These are phyloP conservation scores for Thalassia testudinum DNA, from an alignment of 116 monocot species.

Conservation along the genomic window DNA sequence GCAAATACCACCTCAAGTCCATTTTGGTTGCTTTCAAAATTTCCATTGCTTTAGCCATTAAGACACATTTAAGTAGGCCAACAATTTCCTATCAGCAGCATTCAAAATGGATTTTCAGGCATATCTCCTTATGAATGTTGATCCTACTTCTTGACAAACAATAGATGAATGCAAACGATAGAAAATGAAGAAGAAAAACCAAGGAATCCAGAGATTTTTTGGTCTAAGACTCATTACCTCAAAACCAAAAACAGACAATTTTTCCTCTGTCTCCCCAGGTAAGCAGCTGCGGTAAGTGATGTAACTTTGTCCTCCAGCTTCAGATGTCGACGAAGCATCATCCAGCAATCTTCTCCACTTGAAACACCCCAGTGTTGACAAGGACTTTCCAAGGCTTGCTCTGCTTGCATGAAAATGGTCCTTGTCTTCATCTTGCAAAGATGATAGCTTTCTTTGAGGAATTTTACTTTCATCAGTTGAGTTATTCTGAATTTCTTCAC, in stretches of 20 bases:
- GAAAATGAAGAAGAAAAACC: too few relatives aligned
- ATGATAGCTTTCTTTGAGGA: conserved; percentile 25
- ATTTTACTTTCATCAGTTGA: conserved; percentile 22
- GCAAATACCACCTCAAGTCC: too few relatives aligned
- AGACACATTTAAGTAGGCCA: too few relatives aligned
- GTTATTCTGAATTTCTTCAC: conserved; percentile 34
- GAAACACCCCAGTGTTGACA: background rate
- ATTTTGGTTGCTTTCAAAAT: too few relatives aligned
- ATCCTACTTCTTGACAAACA: too few relatives aligned
- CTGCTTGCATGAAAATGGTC: background rate
- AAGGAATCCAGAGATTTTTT: too few relatives aligned
- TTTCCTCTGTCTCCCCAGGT: conserved; percentile 62
- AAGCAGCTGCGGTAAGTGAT: conserved; percentile 79
- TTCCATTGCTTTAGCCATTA: too few relatives aligned
- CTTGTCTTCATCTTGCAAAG: conserved; percentile 3
- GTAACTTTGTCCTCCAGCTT: conserved; percentile 40
- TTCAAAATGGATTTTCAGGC: too few relatives aligned
- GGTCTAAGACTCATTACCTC: too few relatives aligned
- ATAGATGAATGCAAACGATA: too few relatives aligned
- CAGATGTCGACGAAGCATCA: conserved; percentile 26
- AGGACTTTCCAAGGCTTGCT: background rate
- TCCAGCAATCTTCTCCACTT: conserved; percentile 45
- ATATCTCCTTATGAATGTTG: too few relatives aligned
- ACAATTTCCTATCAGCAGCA: too few relatives aligned
- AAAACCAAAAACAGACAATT: conserved; percentile 86